phyloP scores from a whole-genome alignment of 2,329 filamentous ascomycete species.

The Xylariomycetidae sp. region DNA sequence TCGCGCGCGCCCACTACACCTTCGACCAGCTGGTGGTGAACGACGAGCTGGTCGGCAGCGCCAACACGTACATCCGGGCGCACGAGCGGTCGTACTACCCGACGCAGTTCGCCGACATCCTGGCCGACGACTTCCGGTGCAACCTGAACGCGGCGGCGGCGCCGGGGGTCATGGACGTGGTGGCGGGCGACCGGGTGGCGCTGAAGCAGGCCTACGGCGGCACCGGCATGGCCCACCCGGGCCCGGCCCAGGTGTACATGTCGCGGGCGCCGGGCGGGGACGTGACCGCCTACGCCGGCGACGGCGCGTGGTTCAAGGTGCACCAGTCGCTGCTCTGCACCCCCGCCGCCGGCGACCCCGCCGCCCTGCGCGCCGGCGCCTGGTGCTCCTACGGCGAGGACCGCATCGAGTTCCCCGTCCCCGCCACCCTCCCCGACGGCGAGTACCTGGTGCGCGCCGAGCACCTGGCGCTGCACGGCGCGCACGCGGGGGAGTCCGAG shows the following conservation, averaged over 20 bases:
- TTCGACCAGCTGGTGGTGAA: constrained; percentile 18
- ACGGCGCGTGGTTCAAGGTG: constrained; percentile 15
- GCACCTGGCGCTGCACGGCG: constrained; percentile 20
- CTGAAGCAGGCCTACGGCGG: constrained; percentile 20
- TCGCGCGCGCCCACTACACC: constrained; percentile 17
- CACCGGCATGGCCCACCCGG: constrained; percentile 16
- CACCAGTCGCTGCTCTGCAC: constrained; percentile 4
- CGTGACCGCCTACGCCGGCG: constrained; percentile 7
- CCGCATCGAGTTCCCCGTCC: constrained; percentile 16
- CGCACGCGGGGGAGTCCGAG: constrained; percentile 14
- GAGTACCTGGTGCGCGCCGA: constrained; percentile 23
- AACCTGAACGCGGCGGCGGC: constrained; percentile 17
- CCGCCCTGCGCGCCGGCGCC: neutral
- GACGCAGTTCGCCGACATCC: constrained; percentile 15
- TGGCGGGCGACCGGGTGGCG: constrained; percentile 24
- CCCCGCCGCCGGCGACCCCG: constrained; percentile 1
- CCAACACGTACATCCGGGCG: constrained; percentile 20
- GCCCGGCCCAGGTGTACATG: constrained; percentile 12
- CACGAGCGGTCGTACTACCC: constrained; percentile 23
- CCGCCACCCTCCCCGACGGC: constrained; percentile 15
- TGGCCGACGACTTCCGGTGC: constrained; percentile 24
- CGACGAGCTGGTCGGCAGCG: constrained; percentile 12
- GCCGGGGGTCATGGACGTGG: constrained; percentile 19
- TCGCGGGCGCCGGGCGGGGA: constrained; percentile 5
- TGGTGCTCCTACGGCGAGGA: constrained; percentile 6